These are phyloP conservation scores for Pseudogymnoascus sp. DNA, from an alignment of 2,329 filamentous ascomycete genomes.

Conservation along the genomic window DNA sequence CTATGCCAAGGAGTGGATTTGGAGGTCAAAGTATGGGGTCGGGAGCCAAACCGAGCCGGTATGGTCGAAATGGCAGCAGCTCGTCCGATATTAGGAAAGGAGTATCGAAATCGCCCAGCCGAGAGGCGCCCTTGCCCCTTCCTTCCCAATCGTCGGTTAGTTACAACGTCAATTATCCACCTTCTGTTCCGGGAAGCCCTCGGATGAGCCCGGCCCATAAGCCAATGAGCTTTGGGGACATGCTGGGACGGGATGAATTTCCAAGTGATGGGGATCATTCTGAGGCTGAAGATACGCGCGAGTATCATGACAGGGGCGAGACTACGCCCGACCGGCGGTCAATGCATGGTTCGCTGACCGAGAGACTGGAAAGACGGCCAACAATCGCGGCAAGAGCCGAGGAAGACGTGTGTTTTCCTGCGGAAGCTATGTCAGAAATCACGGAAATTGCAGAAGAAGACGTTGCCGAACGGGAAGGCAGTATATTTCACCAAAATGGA, in stretches of 20 bases:
- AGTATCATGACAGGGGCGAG: not conserved
- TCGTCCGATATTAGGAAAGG: conserved; percentile 38
- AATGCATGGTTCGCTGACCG: conserved; percentile 20
- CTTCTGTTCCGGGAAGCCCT: conserved; percentile 59
- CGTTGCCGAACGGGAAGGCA: conserved; percentile 41
- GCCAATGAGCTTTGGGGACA: conserved; percentile 56
- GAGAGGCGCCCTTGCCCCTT: not conserved
- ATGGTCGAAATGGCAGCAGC: conserved; percentile 27
- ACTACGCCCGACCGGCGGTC: conserved; percentile 29
- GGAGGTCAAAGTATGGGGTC: conserved; percentile 15
- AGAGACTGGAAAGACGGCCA: conserved; percentile 38
- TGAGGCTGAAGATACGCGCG: not conserved
- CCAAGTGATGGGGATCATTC: conserved; percentile 18
- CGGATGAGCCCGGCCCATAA: conserved; percentile 41
- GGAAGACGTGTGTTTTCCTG: conserved; percentile 89
- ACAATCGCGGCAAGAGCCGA: conserved; percentile 60
- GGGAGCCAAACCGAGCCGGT: conserved; percentile 41
- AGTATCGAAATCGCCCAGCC: not conserved
- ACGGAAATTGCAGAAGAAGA: conserved; percentile 81
- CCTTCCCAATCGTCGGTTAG: conserved; percentile 17
- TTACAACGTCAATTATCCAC: conserved; percentile 62
- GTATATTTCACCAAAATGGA: conserved; percentile 25
- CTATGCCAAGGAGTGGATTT: conserved; percentile 28
- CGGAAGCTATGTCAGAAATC: conserved; percentile 69
- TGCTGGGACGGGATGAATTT: conserved; percentile 64